These are phyloP conservation scores for Fusarium sp. DNA, from an alignment of 2,329 filamentous ascomycete species.

Conservation along the genomic window DNA sequence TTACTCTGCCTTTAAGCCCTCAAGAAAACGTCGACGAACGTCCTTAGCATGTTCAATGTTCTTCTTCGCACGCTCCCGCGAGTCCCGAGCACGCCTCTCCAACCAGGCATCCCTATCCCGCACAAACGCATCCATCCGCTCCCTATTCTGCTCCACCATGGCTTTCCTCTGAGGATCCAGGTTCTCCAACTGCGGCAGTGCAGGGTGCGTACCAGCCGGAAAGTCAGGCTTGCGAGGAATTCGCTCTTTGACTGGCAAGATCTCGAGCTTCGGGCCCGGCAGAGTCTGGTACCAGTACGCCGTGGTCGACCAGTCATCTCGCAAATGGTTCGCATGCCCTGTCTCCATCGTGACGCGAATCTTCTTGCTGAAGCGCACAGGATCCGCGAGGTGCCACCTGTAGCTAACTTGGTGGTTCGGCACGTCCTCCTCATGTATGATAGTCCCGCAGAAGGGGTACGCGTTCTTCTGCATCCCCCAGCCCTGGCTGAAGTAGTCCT, in stretches of 20 bases:
- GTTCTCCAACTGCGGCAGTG: constrained; percentile 2
- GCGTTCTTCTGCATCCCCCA: constrained; percentile 53
- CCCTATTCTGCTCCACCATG: constrained; percentile 28
- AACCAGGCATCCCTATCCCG: constrained; percentile 41
- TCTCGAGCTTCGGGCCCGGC: constrained; percentile 46
- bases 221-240: constrained; percentile 36
- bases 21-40: constrained; percentile 8
- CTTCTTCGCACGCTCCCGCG: constrained; percentile 25
- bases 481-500: constrained; percentile 50
- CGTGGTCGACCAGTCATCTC: constrained; percentile 49
- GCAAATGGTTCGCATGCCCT: constrained; percentile 48
- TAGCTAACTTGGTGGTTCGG: constrained; percentile 49
- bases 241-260: constrained; percentile 41
- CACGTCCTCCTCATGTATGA: constrained; percentile 50
- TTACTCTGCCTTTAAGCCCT: not conserved
- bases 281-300: constrained; percentile 51
- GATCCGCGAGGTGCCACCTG: constrained; percentile 49
- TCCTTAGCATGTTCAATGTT: constrained; percentile 22
- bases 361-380: constrained; percentile 48
- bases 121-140: constrained; percentile 38
- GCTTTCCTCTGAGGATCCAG: constrained; percentile 9
- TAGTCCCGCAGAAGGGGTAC: constrained; percentile 48
- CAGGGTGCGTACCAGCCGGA: constrained; percentile 21
- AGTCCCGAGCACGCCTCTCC: constrained; percentile 35
- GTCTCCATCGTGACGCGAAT: constrained; percentile 45